Evolutionary conservation across 306 rosid genomes (phyloP).

Genomic region (Lithocarpus polystachyus): DNA sequence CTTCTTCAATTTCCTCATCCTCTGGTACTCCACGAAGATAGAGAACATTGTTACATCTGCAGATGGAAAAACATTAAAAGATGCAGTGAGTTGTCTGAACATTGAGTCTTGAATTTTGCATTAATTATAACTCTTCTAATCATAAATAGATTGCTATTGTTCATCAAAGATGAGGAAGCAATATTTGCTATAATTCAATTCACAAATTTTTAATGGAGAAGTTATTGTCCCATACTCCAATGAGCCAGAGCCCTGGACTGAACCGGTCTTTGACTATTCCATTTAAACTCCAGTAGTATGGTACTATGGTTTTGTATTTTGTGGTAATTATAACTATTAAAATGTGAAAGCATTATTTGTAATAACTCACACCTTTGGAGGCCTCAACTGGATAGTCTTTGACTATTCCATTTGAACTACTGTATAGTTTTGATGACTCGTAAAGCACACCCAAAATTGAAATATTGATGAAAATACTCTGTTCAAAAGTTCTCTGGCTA

Average conservation of each 20-base stretch:
- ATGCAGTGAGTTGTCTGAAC: background rate
- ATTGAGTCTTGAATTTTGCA: no score
- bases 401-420: background rate
- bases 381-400: no score
- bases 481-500: background rate
- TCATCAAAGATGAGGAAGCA: no score
- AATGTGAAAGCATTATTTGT: background rate
- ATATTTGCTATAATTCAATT: no score
- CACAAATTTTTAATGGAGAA: no score
- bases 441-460: background rate
- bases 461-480: background rate
- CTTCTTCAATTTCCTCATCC: conserved; percentile 95
- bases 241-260: no score
- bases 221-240: no score
- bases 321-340: background rate
- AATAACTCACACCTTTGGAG: background rate
- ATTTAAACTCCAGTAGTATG: no score
- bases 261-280: no score
- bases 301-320: no score
- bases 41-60: conserved; percentile 94
- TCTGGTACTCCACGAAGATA: conserved; percentile 96
- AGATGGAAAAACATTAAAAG: conserved; percentile 12
- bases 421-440: background rate
- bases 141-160: no score
- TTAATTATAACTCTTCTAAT: no score